A percentile compares a stretch with the other conserved stretches of the same genome.
Evolutionary conservation across 129 eudicot species (phyloP).

Genomic region (Arctium minus): DNA sequence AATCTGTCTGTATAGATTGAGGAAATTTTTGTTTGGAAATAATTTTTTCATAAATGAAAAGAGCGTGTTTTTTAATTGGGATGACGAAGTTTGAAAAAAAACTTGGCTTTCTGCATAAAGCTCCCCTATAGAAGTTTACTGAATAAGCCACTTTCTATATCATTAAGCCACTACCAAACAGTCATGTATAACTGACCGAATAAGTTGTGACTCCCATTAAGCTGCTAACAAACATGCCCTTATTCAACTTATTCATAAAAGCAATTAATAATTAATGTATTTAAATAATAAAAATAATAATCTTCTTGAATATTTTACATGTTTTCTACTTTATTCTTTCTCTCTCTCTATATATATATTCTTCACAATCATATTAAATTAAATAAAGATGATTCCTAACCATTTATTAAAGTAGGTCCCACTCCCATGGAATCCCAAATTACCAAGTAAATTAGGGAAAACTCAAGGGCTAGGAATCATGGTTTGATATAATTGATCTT

Average conservation of each 20-base stretch:
- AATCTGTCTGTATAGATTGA: too few species aligned
- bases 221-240: too few species aligned
- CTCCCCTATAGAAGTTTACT: too few species aligned
- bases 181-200: too few species aligned
- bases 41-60: too few species aligned
- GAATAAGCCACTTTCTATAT: too few species aligned
- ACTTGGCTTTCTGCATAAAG: too few species aligned
- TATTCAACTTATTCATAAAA: background rate
- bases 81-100: too few species aligned
- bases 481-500: slow-evolving; percentile 5
- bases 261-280: background rate
- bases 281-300: background rate
- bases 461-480: slow-evolving; percentile 19
- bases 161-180: too few species aligned
- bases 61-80: too few species aligned
- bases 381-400: background rate
- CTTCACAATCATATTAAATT: background rate
- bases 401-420: slow-evolving; percentile 22
- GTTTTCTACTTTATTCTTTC: background rate
- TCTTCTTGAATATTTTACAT: background rate
- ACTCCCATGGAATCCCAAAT: slow-evolving; percentile 12
- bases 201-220: too few species aligned
- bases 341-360: background rate
- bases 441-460: slow-evolving; percentile 1
- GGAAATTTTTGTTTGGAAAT: too few species aligned